phyloP scores from a whole-genome alignment of 192 early-diverging fungal species.

The Powellomyces hirtus region DNA sequence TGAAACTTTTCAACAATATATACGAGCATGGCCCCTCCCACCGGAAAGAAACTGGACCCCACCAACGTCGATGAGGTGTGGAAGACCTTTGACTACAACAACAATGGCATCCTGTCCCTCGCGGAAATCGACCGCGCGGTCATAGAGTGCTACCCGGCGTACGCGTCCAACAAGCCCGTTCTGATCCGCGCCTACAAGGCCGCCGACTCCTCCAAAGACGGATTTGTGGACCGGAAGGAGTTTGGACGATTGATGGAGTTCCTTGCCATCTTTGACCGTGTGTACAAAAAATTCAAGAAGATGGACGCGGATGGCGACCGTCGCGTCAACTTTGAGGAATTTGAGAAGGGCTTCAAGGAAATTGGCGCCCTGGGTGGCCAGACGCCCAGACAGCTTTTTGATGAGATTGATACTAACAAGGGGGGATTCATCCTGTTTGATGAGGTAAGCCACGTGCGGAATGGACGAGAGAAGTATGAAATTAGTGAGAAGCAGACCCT shows the following conservation, averaged over 20 bases:
- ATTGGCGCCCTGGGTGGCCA: not conserved
- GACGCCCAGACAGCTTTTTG: conserved; percentile 7
- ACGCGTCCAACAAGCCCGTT: conserved; percentile 33
- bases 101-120: conserved; percentile 35
- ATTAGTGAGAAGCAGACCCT: no score
- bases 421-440: conserved; percentile 35
- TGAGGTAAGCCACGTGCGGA: conserved; percentile 10
- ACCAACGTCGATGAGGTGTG: not conserved
- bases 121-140: conserved; percentile 36
- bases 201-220: conserved; percentile 31
- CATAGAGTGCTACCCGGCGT: conserved; percentile 13
- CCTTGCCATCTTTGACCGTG: conserved; percentile 21
- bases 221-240: conserved; percentile 31
- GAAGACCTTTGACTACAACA: conserved; percentile 34
- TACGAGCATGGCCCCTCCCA: no score
- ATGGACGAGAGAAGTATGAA: not conserved
- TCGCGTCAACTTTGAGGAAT: conserved; percentile 29
- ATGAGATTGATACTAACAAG: conserved; percentile 32
- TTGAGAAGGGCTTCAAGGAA: conserved; percentile 16
- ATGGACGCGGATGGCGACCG: conserved; percentile 33
- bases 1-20: no score
- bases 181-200: conserved; percentile 41
- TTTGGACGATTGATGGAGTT: conserved; percentile 22
- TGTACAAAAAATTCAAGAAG: conserved; percentile 28
- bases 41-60: no score